phyloP scores from a whole-genome alignment of 2,329 filamentous ascomycete genomes.

The Microsporum canis region DNA sequence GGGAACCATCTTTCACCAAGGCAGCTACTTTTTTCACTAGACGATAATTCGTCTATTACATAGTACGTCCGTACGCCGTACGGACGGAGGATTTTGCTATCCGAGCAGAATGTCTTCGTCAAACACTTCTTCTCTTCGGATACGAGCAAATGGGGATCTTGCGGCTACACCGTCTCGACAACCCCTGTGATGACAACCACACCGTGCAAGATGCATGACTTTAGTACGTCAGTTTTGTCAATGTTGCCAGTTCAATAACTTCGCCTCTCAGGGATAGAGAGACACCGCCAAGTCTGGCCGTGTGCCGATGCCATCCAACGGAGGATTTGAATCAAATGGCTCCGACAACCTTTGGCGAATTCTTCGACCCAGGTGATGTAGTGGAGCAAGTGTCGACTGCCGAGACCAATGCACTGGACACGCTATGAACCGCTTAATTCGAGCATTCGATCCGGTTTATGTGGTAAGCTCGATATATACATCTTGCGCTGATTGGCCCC shows the following conservation, averaged over 20 bases:
- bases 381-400: background rate
- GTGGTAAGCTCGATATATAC: background rate
- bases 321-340: background rate
- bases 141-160: background rate
- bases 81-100: too few species aligned
- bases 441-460: background rate
- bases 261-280: background rate
- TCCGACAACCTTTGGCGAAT: conserved; percentile 4
- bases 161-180: background rate
- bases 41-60: too few species aligned
- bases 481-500: background rate
- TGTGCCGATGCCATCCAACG: background rate
- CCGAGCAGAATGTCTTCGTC: background rate
- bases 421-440: background rate
- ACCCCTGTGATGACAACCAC: background rate
- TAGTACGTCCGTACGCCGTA: too few species aligned
- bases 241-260: background rate
- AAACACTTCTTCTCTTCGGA: background rate
- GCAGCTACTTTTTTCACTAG: too few species aligned
- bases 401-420: background rate
- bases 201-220: too few species aligned
- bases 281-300: background rate
- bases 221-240: too few species aligned
- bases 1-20: too few species aligned
- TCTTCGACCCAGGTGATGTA: background rate